These are phyloP conservation scores for Penicillium verhagenii DNA, from an alignment of 495 filamentous ascomycete genomes.

Conservation along the genomic window DNA sequence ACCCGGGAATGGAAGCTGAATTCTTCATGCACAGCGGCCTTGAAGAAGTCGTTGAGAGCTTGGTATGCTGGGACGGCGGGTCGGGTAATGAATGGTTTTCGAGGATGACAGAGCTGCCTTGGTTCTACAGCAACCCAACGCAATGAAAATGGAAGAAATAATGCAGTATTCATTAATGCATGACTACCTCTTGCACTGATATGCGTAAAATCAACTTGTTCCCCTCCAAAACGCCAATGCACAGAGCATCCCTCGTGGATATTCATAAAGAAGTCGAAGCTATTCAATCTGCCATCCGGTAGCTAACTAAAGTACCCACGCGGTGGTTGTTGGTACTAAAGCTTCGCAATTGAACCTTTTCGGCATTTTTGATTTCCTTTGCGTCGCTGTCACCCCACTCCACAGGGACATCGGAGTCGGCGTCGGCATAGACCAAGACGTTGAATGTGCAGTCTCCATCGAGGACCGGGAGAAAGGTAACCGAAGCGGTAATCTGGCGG, in stretches of 20 bases:
- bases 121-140: conserved; percentile 24
- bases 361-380: conserved; percentile 93
- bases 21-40: conserved; percentile 27
- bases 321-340: conserved; percentile 93
- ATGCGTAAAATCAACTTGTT: conserved; percentile 3
- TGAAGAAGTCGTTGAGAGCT: conserved; percentile 30
- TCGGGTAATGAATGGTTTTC: conserved; percentile 36
- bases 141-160: conserved; percentile 1
- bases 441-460: conserved; percentile 97
- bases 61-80: conserved; percentile 43
- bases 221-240: conserved; percentile 33
- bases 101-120: conserved; percentile 37
- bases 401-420: conserved; percentile 92
- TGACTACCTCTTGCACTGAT: not conserved
- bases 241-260: conserved; percentile 21
- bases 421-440: conserved; percentile 95
- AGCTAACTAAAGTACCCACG: conserved; percentile 93
- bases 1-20: conserved; percentile 21
- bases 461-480: conserved; percentile 93
- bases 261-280: conserved; percentile 13
- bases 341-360: conserved; percentile 91
- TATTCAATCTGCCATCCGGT: conserved; percentile 56
- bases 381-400: conserved; percentile 99
- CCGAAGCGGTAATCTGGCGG: conserved; percentile 95
- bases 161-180: conserved; percentile 11